These are phyloP conservation scores for Manihot esculenta DNA, from an alignment of 441 rosid species.

Conservation along the genomic window DNA sequence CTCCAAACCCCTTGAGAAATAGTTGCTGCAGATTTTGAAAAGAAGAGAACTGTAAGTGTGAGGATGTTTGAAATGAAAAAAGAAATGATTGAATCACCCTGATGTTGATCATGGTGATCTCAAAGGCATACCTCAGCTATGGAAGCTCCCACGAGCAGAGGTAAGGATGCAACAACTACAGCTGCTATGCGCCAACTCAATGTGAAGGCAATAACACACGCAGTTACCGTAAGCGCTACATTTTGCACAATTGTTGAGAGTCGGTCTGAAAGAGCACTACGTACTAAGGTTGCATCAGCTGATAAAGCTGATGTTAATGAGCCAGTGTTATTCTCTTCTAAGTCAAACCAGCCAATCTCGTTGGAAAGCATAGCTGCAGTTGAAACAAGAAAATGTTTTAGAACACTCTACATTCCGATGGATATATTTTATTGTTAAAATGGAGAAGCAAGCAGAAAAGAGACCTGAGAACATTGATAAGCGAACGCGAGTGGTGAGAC, in stretches of 20 bases:
- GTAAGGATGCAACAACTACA: slow-evolving; percentile 70
- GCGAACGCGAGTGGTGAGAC: slow-evolving; percentile 73
- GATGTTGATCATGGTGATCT: neutral
- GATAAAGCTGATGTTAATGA: slow-evolving; percentile 68
- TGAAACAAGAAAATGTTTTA: slow-evolving; percentile 6
- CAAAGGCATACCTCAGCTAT: slow-evolving; percentile 59
- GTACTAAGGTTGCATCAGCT: slow-evolving; percentile 73
- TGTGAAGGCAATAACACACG: slow-evolving; percentile 63
- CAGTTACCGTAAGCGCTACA: slow-evolving; percentile 65
- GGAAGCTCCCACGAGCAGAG: slow-evolving; percentile 74
- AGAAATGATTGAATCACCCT: neutral
- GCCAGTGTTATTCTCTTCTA: slow-evolving; percentile 70
- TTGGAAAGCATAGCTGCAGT: slow-evolving; percentile 69
- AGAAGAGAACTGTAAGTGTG: neutral
- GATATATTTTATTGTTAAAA: neutral
- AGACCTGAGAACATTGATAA: slow-evolving; percentile 70
- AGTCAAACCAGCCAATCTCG: slow-evolving; percentile 84
- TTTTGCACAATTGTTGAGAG: slow-evolving; percentile 78
- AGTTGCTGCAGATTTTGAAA: slow-evolving; percentile 51
- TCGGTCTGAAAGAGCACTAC: slow-evolving; percentile 78
- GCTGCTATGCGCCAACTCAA: slow-evolving; percentile 81
- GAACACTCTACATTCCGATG: neutral
- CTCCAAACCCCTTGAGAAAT: slow-evolving; percentile 90
- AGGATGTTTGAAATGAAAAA: neutral
- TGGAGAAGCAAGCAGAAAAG: slow-evolving; percentile 5